These are phyloP conservation scores for sorghum (Sorghum bicolor) DNA, from an alignment of 176 grass and related monocot genomes.

Conservation along the genomic window Sorghum_bicolor_NCBIv3 NC_012871.2:6826001-6826500, in stretches of 20 bases:
- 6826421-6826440: neutral
- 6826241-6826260: conserved; percentile 37
- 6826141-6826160: conserved; percentile 11
- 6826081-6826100: conserved; percentile 25
- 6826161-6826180: conserved; percentile 19
- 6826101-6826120: conserved; percentile 27
- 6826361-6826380: conserved; percentile 23
- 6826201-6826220: conserved; percentile 9
- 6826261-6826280: neutral
- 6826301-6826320: neutral
- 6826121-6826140: neutral
- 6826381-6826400: conserved; percentile 33
- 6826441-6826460: conserved; percentile 20
- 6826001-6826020: neutral
- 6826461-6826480: neutral
- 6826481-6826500: neutral
- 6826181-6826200: conserved; percentile 6
- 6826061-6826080: neutral
- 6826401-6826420: conserved; percentile 40
- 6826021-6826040: neutral
- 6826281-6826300: neutral
- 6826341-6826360: conserved; percentile 12
- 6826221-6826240: conserved; percentile 8
- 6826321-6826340: conserved; percentile 13
- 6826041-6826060: neutral